These are phyloP conservation scores for Lathyrus sativus DNA, from an alignment of 306 rosid genomes.

Conservation along the genomic window DNA sequence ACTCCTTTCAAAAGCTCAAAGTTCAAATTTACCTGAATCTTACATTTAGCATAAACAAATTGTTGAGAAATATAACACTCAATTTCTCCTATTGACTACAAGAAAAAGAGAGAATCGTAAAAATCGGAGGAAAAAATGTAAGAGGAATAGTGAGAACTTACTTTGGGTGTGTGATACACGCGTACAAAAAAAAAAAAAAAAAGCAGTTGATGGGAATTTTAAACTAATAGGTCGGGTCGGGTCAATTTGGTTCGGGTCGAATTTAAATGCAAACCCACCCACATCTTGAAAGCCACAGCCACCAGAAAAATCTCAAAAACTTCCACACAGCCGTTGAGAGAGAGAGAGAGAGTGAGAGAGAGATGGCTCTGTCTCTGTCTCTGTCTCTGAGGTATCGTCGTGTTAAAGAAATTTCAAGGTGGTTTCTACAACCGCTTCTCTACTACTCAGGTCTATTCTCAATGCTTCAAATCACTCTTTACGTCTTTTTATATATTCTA, in stretches of 20 bases:
- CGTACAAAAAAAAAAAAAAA: too few relatives aligned
- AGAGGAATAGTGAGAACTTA: too few relatives aligned
- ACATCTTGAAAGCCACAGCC: not conserved
- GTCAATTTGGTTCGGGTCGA: not conserved
- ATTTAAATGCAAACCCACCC: not conserved
- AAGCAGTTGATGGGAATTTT: too few relatives aligned
- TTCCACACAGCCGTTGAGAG: not conserved
- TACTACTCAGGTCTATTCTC: conserved; percentile 35
- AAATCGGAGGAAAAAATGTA: too few relatives aligned
- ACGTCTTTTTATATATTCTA: too few relatives aligned
- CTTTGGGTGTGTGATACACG: too few relatives aligned
- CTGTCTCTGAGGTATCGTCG: conserved; percentile 41
- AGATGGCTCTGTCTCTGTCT: conserved; percentile 32
- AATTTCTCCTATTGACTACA: too few relatives aligned
- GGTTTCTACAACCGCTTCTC: conserved; percentile 26
- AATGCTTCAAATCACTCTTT: not conserved
- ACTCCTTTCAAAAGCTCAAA: not conserved
- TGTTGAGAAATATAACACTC: too few relatives aligned
- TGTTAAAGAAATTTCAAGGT: conserved; percentile 41
- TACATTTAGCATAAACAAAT: not conserved
- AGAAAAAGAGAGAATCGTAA: too few relatives aligned
- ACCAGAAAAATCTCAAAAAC: not conserved
- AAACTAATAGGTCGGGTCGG: too few relatives aligned
- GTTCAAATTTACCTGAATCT: not conserved
- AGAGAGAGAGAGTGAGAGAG: not conserved